These are phyloP conservation scores for Cetradonia linearis DNA, from an alignment of 495 filamentous ascomycete genomes.

Conservation along the genomic window DNA sequence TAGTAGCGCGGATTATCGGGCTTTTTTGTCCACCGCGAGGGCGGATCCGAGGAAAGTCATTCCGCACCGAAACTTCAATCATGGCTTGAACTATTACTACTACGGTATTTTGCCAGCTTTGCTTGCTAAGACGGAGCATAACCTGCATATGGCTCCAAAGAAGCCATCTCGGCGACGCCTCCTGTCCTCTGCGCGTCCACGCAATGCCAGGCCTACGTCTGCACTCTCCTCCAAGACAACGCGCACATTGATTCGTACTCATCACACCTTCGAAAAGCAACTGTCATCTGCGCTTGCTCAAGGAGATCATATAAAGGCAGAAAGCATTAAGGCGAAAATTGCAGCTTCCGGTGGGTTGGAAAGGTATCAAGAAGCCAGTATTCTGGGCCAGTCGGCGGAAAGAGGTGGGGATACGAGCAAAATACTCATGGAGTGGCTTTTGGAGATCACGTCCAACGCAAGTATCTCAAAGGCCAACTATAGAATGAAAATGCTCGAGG, in stretches of 20 bases:
- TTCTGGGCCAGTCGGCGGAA: constrained; percentile 69
- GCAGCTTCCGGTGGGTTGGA: constrained; percentile 64
- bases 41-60: too few relatives aligned
- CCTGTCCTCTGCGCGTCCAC: constrained; percentile 63
- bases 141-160: constrained; percentile 32
- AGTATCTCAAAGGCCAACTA: constrained; percentile 24
- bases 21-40: too few relatives aligned
- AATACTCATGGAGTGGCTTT: constrained; percentile 78
- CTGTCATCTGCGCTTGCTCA: constrained; percentile 54
- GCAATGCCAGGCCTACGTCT: constrained; percentile 39
- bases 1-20: too few relatives aligned
- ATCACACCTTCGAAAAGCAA: constrained; percentile 76
- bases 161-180: constrained; percentile 27
- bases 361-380: constrained; percentile 81
- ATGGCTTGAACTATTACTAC: constrained; percentile 5
- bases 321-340: constrained; percentile 50
- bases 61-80: too few relatives aligned
- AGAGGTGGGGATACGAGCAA: constrained; percentile 87
- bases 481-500: constrained; percentile 64
- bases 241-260: constrained; percentile 67
- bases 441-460: constrained; percentile 28
- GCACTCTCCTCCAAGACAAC: constrained; percentile 72
- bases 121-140: constrained; percentile 5
- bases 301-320: constrained; percentile 48
- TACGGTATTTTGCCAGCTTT: background rate